Base-by-base conservation (phyloP, 306 rosid genomes). In the Acacia crassicarpa region DNA sequence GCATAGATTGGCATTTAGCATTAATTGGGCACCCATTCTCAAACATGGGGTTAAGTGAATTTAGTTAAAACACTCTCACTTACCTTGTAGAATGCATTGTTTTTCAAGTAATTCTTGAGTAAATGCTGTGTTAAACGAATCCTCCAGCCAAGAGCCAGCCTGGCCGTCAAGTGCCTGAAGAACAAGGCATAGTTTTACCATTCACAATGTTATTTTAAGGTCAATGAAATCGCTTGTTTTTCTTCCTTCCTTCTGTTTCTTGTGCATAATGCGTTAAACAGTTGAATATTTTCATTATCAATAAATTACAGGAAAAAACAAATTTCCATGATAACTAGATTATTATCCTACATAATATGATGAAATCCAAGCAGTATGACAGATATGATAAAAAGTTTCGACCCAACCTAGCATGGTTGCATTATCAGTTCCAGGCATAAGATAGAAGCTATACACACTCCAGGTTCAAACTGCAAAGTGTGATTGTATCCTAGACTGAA, bases 81-180 rank as follows among this genome's bases (percentile, higher is more conserved):
- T 85, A 95, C 99, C 99, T 95, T 95, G 85, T 95, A 95, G 84
- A 95, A 93, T 32, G 98, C 98, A 87, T 95, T 95, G 83, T 86
- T 92, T 90, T 88, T 87, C 91, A 92, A 84, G 82, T 95, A 95
- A 81, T 88, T 90, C 77, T 91, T 91, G 53, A 93, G 91, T 67
- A 95, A 90, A 88, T 95, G 98, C 72, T 92, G 89, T 25, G 99
- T 95, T 93, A 95, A 91, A 61, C 97, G 94, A 80, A 92, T 92
- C 88, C 99, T 90, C 98, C 99, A 93, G 77, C 98, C 97, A 77
- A 95, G 96, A 80, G 99, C 99, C 84, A 95, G 83, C 90, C 90
- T 91, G 78, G 97, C 88, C 75, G 90, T 95, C 87, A 91, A 83
- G 91, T 93, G 93, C 90, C 99, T 95, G 92, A 46, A 77, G 74